Conservation (phyloP, 208 protist genomes). For the Trichomonas vaginalis region DNA sequence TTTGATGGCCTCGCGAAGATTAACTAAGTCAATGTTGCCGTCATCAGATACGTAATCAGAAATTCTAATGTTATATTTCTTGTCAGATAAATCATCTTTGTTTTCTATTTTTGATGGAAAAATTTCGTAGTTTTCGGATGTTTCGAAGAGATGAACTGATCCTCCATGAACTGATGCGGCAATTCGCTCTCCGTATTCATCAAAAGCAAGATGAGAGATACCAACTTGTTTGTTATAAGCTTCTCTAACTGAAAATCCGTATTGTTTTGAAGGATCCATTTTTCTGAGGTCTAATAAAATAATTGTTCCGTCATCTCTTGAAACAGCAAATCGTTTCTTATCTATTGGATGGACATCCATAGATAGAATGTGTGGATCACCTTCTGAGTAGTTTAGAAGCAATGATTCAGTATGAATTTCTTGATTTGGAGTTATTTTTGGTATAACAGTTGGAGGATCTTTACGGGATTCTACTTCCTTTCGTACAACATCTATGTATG, state of each 20-base stretch:
- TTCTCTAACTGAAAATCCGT: not conserved
- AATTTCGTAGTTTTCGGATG: not conserved
- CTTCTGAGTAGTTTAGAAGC: not conserved
- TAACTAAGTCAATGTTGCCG: not conserved
- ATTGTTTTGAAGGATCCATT: not conserved
- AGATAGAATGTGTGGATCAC: not conserved
- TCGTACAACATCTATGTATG: not conserved
- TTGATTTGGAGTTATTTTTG: not conserved
- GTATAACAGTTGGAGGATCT: not conserved
- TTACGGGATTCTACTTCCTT: not conserved
- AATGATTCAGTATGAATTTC: not conserved
- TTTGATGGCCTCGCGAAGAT: not conserved
- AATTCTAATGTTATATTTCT: not conserved
- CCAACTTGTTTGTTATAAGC: not conserved
- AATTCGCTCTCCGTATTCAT: not conserved
- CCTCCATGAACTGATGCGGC: not conserved
- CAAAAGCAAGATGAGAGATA: not conserved
- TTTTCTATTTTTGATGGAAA: not conserved
- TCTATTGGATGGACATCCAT: not conserved
- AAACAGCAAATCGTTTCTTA: not conserved
- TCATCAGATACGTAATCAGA: not conserved
- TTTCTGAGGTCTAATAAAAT: not conserved
- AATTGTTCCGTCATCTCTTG: not conserved
- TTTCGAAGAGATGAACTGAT: not conserved
- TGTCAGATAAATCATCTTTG: not conserved